Evolutionary conservation across 176 grass and related monocot genomes (phyloP).

Genomic region (Oryza punctata): DNA sequence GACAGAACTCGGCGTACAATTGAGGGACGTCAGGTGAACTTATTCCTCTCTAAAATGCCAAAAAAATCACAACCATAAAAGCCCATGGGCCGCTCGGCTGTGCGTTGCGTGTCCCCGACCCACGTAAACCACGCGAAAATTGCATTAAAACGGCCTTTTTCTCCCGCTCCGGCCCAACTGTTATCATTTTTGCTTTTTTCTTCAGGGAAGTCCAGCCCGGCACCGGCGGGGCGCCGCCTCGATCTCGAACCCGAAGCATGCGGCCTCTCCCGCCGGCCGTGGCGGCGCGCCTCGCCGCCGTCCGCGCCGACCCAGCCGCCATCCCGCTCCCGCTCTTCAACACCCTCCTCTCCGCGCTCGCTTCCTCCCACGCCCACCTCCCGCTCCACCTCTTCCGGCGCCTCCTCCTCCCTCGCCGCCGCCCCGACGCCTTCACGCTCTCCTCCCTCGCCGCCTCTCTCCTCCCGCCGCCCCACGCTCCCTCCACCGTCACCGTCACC

Average conservation of each 20-base stretch:
- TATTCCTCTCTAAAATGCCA: too few relatives aligned
- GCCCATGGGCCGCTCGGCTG: too few relatives aligned
- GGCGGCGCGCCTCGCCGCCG: slow-evolving; percentile 30
- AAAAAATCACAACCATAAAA: too few relatives aligned
- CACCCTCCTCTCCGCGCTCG: slow-evolving; percentile 44
- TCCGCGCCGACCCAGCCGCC: slow-evolving; percentile 18
- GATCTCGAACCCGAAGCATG: slow-evolving; percentile 9
- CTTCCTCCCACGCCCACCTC: slow-evolving; percentile 39
- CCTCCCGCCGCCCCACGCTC: background rate
- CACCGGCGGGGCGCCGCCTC: background rate
- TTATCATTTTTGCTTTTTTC: background rate
- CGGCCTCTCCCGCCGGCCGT: slow-evolving; percentile 23
- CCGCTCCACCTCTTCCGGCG: slow-evolving; percentile 50
- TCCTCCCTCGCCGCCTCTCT: slow-evolving; percentile 42
- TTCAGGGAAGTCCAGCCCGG: background rate
- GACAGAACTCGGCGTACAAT: too few relatives aligned
- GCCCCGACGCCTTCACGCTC: slow-evolving; percentile 54
- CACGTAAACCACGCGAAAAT: too few relatives aligned
- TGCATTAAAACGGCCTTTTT: background rate
- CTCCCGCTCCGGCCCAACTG: background rate
- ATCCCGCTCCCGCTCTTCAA: slow-evolving; percentile 52
- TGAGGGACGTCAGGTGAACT: too few relatives aligned
- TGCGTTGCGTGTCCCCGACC: too few relatives aligned
- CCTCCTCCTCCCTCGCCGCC: slow-evolving; percentile 39
- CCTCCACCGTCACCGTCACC: background rate